phyloP scores from a whole-genome alignment of 2,329 filamentous ascomycete genomes.

The Apiospora phragmitis region DNA sequence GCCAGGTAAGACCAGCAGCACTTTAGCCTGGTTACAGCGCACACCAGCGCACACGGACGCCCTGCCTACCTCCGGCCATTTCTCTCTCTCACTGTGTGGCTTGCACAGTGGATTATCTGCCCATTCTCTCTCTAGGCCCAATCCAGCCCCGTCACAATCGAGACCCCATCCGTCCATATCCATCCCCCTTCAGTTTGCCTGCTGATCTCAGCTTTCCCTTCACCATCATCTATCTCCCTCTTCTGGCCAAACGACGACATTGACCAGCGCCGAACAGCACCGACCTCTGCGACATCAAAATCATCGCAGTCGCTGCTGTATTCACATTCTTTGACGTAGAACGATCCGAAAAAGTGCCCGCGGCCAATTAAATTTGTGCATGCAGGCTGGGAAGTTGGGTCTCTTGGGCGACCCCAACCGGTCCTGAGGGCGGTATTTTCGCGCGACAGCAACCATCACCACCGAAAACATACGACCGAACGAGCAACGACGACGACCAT shows the following conservation, averaged over 20 bases:
- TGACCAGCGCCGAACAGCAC: conserved; percentile 10
- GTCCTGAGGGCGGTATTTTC: conserved; percentile 9
- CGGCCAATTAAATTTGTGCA: conserved; percentile 14
- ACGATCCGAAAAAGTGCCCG: background rate
- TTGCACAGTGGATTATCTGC: background rate
- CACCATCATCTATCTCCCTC: conserved; percentile 10
- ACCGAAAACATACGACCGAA: conserved; percentile 5
- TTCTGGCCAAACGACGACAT: conserved; percentile 6
- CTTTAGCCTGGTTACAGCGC: background rate
- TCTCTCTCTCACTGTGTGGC: background rate
- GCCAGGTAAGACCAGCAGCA: background rate
- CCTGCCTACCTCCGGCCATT: background rate
- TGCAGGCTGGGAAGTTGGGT: conserved; percentile 2
- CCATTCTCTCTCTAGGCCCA: background rate
- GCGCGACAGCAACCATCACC: conserved; percentile 10
- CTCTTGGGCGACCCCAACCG: conserved; percentile 11
- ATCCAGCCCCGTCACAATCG: conserved; percentile 7
- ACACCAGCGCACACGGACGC: background rate
- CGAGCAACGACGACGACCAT: background rate
- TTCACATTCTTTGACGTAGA: background rate
- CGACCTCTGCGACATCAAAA: conserved; percentile 9
- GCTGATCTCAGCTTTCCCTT: conserved; percentile 5
- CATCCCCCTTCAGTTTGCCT: background rate
- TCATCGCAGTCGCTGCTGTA: conserved; percentile 7
- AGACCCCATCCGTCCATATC: background rate